Percentiles rank a stretch among this genome's conserved stretches.
Conservation (phyloP, 805 yeast species). For the Zygosaccharomyces bisporus region DNA sequence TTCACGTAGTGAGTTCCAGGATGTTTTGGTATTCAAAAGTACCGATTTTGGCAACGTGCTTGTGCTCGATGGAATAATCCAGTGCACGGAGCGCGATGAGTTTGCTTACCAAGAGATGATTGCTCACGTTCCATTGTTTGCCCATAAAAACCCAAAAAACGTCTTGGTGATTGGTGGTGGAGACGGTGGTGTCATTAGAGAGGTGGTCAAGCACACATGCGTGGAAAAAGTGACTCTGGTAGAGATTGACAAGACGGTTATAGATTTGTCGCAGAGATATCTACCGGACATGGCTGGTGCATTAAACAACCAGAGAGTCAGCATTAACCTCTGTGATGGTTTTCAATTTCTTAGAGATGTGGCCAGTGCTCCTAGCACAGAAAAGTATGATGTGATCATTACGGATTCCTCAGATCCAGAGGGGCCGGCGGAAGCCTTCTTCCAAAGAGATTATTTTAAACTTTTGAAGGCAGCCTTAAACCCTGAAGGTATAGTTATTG, state of each 20-base stretch:
- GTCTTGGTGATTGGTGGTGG: slow-evolving; percentile 94
- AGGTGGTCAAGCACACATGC: slow-evolving; percentile 69
- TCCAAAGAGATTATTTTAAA: slow-evolving; percentile 71
- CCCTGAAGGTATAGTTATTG: slow-evolving; percentile 64
- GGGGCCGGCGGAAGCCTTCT: slow-evolving; percentile 90
- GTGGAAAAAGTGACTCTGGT: slow-evolving; percentile 68
- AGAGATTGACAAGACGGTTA: slow-evolving; percentile 87
- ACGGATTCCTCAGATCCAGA: slow-evolving; percentile 95
- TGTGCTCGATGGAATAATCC: slow-evolving; percentile 85
- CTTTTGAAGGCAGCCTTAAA: slow-evolving; percentile 61
- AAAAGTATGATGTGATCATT: slow-evolving; percentile 74
- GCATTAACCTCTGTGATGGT: slow-evolving; percentile 74
- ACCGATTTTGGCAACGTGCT: slow-evolving; percentile 79
- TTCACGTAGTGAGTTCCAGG: slow-evolving; percentile 70
- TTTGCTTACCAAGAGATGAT: slow-evolving; percentile 93
- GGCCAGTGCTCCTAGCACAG: slow-evolving; percentile 30
- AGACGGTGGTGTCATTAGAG: slow-evolving; percentile 92
- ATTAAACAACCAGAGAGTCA: slow-evolving; percentile 60
- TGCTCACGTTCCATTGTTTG: slow-evolving; percentile 73
- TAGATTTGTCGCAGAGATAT: slow-evolving; percentile 63
- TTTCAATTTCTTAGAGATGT: slow-evolving; percentile 61
- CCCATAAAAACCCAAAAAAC: slow-evolving; percentile 68
- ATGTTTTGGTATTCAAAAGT: slow-evolving; percentile 73
- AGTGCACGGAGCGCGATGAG: slow-evolving; percentile 89
- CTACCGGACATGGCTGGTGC: slow-evolving; percentile 72